Evolutionary conservation across 1,284 basidiomycete genomes (phyloP), one percentile per base, ranked within the genome.

Genomic region (Volvariella surrecta): DNA sequence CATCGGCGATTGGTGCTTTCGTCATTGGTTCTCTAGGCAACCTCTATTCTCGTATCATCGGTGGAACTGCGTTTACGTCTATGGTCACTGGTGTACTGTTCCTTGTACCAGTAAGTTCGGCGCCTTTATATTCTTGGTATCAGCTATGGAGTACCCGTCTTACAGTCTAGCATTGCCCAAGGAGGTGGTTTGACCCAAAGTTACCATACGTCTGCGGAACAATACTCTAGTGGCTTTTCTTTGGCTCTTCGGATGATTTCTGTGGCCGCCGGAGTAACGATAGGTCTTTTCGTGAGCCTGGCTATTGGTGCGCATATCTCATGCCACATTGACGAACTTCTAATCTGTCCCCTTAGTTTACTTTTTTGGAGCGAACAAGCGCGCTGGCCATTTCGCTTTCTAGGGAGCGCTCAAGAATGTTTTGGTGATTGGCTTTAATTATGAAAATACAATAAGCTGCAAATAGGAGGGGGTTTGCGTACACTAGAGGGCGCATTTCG

Each of bases 1-100:
- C 88, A 11, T 79, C 82, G 22, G 80, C 85, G 32, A 72, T 82
- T 48, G 88, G 87, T n/a, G 85, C 89, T 15, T 77, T 90, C 55
- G 76, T 85, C 43, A 82, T 91, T 50, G 89, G 89, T 45, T 62
- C 84, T 11, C 71, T 90, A 32, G 89, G 89, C 37, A 91, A 91
- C 55, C 58, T 80, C 11, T 92, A 90, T 57, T 89, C 88, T 37
- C 73, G 87, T 35, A 59, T 88, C 24, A 74, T 83, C 52, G 74
- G 79, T 20, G 89, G 87, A 40, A 84, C 82, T 3, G 87, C 89
- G 2, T 93, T 92, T 59, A 90, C 89, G 0, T 79, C 85, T 11
- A 91, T 89, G 83, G 85, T 89, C n/a, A 86, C 87, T 2, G 85
- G 88, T 19, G 84, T 92, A 13, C 64, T 90, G 43, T 90, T 90